Conservation (phyloP, 164 flowering plant species). For the Berberis thunbergii region DNA sequence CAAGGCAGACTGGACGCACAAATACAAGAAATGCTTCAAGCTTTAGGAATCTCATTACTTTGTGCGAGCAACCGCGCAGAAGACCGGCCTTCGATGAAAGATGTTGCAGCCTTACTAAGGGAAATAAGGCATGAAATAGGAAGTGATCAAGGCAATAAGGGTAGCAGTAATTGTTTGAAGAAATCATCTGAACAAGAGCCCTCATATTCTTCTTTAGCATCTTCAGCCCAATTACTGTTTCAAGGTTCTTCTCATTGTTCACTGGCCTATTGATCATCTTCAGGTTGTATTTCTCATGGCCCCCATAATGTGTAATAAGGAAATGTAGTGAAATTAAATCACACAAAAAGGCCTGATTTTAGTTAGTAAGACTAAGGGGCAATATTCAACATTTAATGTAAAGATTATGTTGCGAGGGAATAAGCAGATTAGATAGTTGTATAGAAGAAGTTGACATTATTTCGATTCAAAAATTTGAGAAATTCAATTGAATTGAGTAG, state of each 20-base stretch:
- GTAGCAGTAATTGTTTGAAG: constrained; percentile 12
- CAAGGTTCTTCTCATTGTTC: constrained; percentile 58
- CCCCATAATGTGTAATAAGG: not conserved
- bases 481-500: too few species aligned
- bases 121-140: constrained; percentile 54
- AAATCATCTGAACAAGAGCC: constrained; percentile 10
- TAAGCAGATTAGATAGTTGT: too few species aligned
- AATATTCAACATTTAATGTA: too few species aligned
- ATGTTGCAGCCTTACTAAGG: constrained; percentile 63
- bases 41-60: constrained; percentile 60
- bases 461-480: too few species aligned
- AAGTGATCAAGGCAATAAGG: constrained; percentile 29
- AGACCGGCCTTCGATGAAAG: constrained; percentile 80
- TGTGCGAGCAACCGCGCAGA: constrained; percentile 65
- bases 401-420: too few species aligned
- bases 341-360: too few species aligned
- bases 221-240: constrained; percentile 39
- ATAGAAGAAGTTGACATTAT: too few species aligned
- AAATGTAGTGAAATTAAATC: not conserved
- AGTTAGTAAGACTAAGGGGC: too few species aligned
- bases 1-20: constrained; percentile 55
- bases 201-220: constrained; percentile 29
- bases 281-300: constrained; percentile 19
- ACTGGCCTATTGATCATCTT: constrained; percentile 46
- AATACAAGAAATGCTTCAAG: constrained; percentile 79